Evolutionary conservation across 2,329 filamentous ascomycete genomes (phyloP), one percentile per base, ranked within the genome.

Genomic region (Periconia digitata): DNA sequence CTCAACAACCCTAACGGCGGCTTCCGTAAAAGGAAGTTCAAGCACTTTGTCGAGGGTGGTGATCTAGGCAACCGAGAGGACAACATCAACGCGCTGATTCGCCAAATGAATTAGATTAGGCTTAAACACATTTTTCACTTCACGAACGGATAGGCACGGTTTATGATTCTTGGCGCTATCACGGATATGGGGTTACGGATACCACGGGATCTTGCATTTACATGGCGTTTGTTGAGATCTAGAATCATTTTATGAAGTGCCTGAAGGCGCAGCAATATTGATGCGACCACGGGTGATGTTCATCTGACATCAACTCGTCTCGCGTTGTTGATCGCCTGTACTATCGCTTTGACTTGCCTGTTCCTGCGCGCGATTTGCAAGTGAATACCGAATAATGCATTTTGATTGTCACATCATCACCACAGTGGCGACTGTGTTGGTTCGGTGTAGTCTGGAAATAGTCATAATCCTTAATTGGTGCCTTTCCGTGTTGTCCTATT

Each of bases 41-140:
- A 91, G 84, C 92, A 97, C 83, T 97, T 90, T 82, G 89, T 97
- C 59, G 89, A 96, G 84, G 94, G 92, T 79, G 94, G 94, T 87
- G 94, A 99, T 79, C 82, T 95, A 68, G 94, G 94, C 76, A 97
- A 99, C 86, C 89, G 94, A 65, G 94, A 99, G 84, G 92, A 97
- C 71, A 86, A 92, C 81, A 96, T 97, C 85, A 97, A 97, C 79
- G 82, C 79, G 70, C 85, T 97, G 73, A 88, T 99, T 82, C 86
- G 90, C 78, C 90, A 95, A 82, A 97, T 97, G 94, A 97, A 97
- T 85, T 99, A 95, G 74, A 40, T 44, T 22, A 34, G 20, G n/a
- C n/a, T n/a, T n/a, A 16, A n/a, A 10, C 10, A 44, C 44, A 32
- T 41, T 47, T 48, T 47, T 46, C 13, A 39, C n/a, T 29, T 10